Conservation (phyloP, 495 filamentous ascomycete genomes). For the Usnea hakonensis region DNA sequence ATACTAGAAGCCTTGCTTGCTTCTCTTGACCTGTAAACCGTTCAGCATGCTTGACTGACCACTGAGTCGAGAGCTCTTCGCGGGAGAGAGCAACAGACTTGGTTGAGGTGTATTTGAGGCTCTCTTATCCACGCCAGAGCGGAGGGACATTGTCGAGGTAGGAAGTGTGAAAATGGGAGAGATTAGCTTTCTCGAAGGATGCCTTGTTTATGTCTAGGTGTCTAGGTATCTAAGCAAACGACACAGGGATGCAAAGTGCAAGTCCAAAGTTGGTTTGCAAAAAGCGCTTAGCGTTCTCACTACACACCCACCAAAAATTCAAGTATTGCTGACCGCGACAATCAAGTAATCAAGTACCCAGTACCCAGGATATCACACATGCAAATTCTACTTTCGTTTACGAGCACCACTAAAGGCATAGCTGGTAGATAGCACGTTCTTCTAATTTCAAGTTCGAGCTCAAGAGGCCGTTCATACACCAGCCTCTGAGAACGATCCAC, state of each 20-base stretch:
- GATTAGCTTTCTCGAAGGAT: neutral
- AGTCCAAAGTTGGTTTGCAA: neutral
- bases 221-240: neutral
- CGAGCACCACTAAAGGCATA: neutral
- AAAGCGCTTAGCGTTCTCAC: neutral
- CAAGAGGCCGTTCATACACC: neutral
- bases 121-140: constrained; percentile 14
- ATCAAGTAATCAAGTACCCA: too few species aligned
- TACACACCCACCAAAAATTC: too few species aligned
- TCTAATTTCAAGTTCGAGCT: neutral
- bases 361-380: too few species aligned
- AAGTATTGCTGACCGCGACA: too few species aligned
- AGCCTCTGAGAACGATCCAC: neutral
- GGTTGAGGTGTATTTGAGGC: constrained; percentile 18
- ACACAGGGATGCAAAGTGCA: neutral
- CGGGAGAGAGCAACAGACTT: constrained; percentile 16
- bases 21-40: constrained; percentile 58
- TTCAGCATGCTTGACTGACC: neutral
- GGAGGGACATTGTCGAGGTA: constrained; percentile 21
- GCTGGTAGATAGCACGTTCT: neutral
- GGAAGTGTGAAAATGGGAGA: neutral
- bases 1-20: constrained; percentile 73
- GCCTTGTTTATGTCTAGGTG: neutral
- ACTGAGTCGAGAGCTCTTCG: neutral
- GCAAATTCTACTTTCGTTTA: neutral